Percentiles rank a stretch among this genome's conserved stretches.
These are phyloP conservation scores for Melampsora larici-populina DNA, from an alignment of 1,284 basidiomycete species.

Conservation along the genomic window DNA sequence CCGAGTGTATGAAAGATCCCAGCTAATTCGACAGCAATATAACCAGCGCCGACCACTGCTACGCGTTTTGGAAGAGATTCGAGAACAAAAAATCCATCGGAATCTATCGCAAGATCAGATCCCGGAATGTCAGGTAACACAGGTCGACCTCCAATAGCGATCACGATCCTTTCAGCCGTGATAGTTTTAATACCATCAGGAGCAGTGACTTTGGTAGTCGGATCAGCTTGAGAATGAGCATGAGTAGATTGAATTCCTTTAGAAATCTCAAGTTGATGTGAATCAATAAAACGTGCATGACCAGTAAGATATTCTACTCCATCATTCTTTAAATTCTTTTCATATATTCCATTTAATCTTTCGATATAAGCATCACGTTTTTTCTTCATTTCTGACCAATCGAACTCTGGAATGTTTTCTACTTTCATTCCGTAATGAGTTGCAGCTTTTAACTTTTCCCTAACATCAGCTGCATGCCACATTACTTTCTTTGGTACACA, in stretches of 20 bases:
- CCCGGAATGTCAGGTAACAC: slow-evolving; percentile 86
- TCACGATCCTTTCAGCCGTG: slow-evolving; percentile 69
- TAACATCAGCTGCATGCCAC: slow-evolving; percentile 97
- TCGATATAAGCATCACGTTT: slow-evolving; percentile 94
- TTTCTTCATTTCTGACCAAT: slow-evolving; percentile 86
- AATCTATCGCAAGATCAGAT: slow-evolving; percentile 81
- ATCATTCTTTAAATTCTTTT: slow-evolving; percentile 76
- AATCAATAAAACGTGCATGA: slow-evolving; percentile 58
- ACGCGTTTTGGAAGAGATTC: slow-evolving; percentile 86
- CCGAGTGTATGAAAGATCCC: slow-evolving; percentile 60
- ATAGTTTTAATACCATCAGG: slow-evolving; percentile 54
- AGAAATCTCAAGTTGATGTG: slow-evolving; percentile 51
- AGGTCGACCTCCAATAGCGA: slow-evolving; percentile 84
- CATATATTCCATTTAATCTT: slow-evolving; percentile 85
- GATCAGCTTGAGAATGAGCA: slow-evolving; percentile 61
- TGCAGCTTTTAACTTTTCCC: slow-evolving; percentile 48
- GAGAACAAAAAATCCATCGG: slow-evolving; percentile 94
- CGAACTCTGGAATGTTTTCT: slow-evolving; percentile 63
- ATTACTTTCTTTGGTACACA: slow-evolving; percentile 64
- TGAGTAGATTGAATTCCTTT: slow-evolving; percentile 49
- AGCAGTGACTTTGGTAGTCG: slow-evolving; percentile 68
- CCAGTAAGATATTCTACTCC: slow-evolving; percentile 84
- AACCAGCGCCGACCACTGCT: slow-evolving; percentile 90
- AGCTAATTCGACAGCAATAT: slow-evolving; percentile 81
- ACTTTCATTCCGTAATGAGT: slow-evolving; percentile 52